Base-by-base conservation (phyloP, 805 yeast genomes). In the Wickerhamomyces bovis region DNA sequence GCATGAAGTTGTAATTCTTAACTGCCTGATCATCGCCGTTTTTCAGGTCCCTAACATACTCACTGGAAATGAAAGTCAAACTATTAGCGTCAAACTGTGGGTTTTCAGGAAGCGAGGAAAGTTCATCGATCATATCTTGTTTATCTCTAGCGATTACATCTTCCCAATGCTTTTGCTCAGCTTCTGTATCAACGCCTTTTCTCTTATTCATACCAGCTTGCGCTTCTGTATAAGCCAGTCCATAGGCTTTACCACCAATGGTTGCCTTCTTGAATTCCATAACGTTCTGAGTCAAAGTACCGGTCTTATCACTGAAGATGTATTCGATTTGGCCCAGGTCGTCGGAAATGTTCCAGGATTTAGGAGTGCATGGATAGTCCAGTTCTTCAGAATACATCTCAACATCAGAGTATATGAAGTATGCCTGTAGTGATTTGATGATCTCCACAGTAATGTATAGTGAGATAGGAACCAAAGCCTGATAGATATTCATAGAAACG, bases 231-330 rank as follows among this genome's bases (percentile, higher is more conserved):
- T 86, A 86, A 0, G 94, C 94, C 50, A 79, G 67, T 23, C 95
- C 95, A 58, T 86, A 86, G 15, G 81, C 71, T 19, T 72, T 68
- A 41, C 94, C 94, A 58, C 78, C 79, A 44, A 86, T 80, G 3
- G 94, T 80, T 63, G 89, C 81, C 61, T 85, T 86, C 55, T 85
- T 86, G 64, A 83, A 85, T 60, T 86, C 94, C 95, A 86, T 86
- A 23, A 85, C 78, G 60, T 85, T 85, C 61, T 85, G 94, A 1
- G 95, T 85, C 56, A 85, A 66, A 1, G 95, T 85, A 51, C 95
- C 95, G 0, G 95, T 85, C 61, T 85, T 85, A 66, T 85, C 95
- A 66, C 89, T 81, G 63, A 86, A 86, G 42, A 86, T 79, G 60
- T 86, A 86, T 61, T 86, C 95, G 53, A 86, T 82, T 63, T 86